Base-by-base conservation (phyloP, 352 stramenopile genomes). In the Blastocystis sp. region DNA sequence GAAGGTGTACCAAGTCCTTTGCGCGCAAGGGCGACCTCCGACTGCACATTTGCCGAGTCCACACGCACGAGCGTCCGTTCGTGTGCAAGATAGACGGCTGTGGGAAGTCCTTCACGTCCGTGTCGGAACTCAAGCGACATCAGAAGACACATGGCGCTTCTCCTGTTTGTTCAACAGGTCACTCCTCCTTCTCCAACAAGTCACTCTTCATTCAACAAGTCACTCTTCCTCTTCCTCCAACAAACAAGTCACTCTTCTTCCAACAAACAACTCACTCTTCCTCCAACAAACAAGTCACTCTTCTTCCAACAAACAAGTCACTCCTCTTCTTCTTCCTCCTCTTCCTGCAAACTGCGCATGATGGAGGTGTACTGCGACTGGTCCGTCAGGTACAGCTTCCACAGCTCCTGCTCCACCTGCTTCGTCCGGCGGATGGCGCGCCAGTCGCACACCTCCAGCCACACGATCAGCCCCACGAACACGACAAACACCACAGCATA, bases 41-140 rank as follows among this genome's bases (percentile, higher is more conserved):
- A 19, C 14, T 84, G 28, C 74, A 84, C 45, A 19, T 68, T 10
- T 19, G 65, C 24, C 74, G 74, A 6, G 38, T 14, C 19, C 74
- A 84, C 66, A 84, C 11, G 28, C 45, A 52, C 48, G 52, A 70
- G n/a, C 68, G 66, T n/a, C 74, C 54, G 0, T 84, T 28, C 34
- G 74, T 70, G 11, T 84, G 74, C 45, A 24, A 52, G 43, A 28
- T 57, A 40, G 74, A 84, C n/a, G 17, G n/a, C 0, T 66, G 52
- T 42, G 43, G 43, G 2, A 66, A 84, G 28, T 14, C 74, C 1
- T 84, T 68, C 66, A 59, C 57, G 14, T 68, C 45, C 6, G 45
- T 42, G 21, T 84, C 74, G 11, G 74, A 84, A 40, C 45, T 84
- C 28, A 66, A 66, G 45, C 74, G 74, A 7, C 74, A 84, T 54